Conservation (phyloP, 2,329 filamentous ascomycete genomes). For the Scytalidium sp. region DNA sequence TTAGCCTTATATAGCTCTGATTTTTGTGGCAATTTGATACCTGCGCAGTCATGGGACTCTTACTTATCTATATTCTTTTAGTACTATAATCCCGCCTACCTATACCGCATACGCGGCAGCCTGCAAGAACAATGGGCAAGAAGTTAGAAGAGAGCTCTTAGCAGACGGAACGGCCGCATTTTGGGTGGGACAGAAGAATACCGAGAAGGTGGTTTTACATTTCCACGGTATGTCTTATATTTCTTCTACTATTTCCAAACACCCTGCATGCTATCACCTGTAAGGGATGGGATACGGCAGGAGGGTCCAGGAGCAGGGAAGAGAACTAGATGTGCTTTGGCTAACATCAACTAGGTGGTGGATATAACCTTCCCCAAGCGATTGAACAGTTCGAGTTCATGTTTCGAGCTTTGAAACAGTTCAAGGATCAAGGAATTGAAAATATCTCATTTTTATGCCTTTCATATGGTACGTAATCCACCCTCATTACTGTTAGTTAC, state of each 20-base stretch:
- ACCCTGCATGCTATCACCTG: background rate
- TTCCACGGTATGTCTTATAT: slow-evolving; percentile 36
- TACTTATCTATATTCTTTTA: slow-evolving; percentile 5
- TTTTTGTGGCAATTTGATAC: background rate
- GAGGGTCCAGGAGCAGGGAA: too few species aligned
- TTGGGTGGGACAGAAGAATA: slow-evolving; percentile 39
- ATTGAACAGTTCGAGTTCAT: slow-evolving; percentile 43
- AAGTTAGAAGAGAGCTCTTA: slow-evolving; percentile 20
- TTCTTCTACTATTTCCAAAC: background rate
- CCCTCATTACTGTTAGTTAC: background rate
- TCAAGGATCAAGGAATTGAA: slow-evolving; percentile 38
- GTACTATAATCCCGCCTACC: slow-evolving; percentile 16
- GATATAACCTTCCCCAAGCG: slow-evolving; percentile 47
- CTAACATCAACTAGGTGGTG: slow-evolving; percentile 42
- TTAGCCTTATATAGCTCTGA: background rate
- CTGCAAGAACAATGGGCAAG: slow-evolving; percentile 19
- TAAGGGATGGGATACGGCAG: too few species aligned
- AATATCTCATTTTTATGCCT: slow-evolving; percentile 48
- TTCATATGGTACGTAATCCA: slow-evolving; percentile 43
- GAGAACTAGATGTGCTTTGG: background rate
- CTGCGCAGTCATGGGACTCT: background rate
- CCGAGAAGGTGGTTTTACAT: slow-evolving; percentile 40
- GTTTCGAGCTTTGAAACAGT: slow-evolving; percentile 13
- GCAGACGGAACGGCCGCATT: slow-evolving; percentile 39
- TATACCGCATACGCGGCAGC: slow-evolving; percentile 18